Evolutionary conservation across 495 filamentous ascomycete genomes (phyloP).

Genomic region (Cenococcum geophilum): DNA sequence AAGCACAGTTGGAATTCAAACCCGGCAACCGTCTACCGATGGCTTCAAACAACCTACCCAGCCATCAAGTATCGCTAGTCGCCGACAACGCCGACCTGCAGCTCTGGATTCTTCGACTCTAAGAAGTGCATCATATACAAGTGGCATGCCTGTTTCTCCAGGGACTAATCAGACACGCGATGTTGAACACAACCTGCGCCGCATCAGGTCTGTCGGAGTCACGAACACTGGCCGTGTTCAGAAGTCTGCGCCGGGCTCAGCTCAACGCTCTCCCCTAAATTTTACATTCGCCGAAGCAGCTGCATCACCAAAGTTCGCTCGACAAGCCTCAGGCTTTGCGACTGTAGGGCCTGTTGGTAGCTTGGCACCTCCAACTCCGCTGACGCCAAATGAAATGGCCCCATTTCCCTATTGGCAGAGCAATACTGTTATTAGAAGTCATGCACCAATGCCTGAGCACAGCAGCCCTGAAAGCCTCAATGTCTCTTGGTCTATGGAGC

Average conservation of each 20-base stretch:
- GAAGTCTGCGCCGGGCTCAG: slow-evolving; percentile 34
- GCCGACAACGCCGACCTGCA: slow-evolving; percentile 36
- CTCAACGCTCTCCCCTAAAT: slow-evolving; percentile 40
- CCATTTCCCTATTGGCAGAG: slow-evolving; percentile 31
- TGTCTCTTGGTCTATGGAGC: slow-evolving; percentile 21
- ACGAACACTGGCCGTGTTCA: slow-evolving; percentile 34
- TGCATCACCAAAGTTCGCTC: slow-evolving; percentile 35
- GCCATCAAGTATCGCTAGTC: slow-evolving; percentile 35
- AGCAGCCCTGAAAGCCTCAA: slow-evolving; percentile 25
- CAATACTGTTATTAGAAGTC: slow-evolving; percentile 23
- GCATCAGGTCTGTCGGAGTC: slow-evolving; percentile 37
- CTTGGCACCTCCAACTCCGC: slow-evolving; percentile 40
- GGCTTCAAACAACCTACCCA: slow-evolving; percentile 35
- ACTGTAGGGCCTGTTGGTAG: slow-evolving; percentile 21
- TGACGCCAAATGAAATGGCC: slow-evolving; percentile 35
- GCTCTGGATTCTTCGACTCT: slow-evolving; percentile 32
- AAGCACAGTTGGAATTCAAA: slow-evolving; percentile 26
- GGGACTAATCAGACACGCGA: slow-evolving; percentile 5
- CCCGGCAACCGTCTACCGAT: slow-evolving; percentile 14
- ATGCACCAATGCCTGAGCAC: slow-evolving; percentile 27
- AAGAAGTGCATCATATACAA: slow-evolving; percentile 39
- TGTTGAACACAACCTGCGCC: slow-evolving; percentile 33
- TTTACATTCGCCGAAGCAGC: slow-evolving; percentile 37
- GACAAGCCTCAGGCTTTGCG: slow-evolving; percentile 19
- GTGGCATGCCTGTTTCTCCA: slow-evolving; percentile 30